These are phyloP conservation scores for Botrytis aclada DNA, from an alignment of 2,329 filamentous ascomycete genomes.

Conservation along the genomic window DNA sequence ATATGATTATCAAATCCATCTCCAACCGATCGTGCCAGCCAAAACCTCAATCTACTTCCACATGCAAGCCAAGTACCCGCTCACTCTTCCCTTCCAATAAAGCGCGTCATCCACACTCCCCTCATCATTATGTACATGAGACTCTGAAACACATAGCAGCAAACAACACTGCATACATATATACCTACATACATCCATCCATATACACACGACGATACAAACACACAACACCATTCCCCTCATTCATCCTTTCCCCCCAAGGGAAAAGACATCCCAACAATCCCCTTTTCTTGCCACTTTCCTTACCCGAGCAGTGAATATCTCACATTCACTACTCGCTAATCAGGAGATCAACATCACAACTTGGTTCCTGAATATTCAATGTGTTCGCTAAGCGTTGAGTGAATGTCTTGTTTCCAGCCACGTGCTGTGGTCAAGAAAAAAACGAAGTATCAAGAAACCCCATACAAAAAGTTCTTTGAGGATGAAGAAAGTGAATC, in stretches of 20 bases:
- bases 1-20: not conserved
- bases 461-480: not conserved
- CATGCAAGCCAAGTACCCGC: slow-evolving; percentile 1
- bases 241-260: not conserved
- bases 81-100: not conserved
- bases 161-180: slow-evolving; percentile 2
- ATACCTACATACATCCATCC: not conserved
- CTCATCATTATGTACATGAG: not conserved
- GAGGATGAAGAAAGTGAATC: not conserved
- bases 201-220: no score
- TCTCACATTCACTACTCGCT: not conserved
- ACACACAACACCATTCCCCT: not conserved
- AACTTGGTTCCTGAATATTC: not conserved
- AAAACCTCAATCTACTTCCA: not conserved
- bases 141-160: not conserved
- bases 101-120: not conserved
- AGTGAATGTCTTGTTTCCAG: not conserved
- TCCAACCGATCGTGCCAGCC: not conserved
- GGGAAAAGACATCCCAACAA: not conserved
- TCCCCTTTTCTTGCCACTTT: not conserved
- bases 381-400: not conserved
- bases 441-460: not conserved
- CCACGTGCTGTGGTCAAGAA: no score
- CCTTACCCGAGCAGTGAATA: not conserved
- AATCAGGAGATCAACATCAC: not conserved